Evolutionary conservation across 305 asterid species (phyloP), one percentile per base, ranked within the genome.

Genomic region (Fraxinus xanthoxyloides): DNA sequence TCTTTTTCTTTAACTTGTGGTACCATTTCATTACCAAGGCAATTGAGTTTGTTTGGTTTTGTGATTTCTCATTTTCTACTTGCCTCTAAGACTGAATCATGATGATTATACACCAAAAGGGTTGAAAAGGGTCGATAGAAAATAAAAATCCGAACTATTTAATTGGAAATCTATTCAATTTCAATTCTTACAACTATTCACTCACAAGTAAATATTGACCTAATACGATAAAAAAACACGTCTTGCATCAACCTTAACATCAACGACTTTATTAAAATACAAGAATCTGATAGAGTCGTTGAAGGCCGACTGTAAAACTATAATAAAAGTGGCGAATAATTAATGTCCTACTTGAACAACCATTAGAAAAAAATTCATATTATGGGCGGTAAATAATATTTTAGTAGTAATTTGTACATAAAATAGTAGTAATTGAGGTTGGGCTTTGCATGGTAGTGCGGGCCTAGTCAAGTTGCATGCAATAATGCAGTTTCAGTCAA

Each of bases 391-490:
- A 17, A 51, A 51, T 51, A 51, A 51, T 51, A n/a, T n/a, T 51
- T 17, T 17, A 59, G 1, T 7, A 51, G 19, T 19, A 54, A 54
- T 46, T 79, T 32, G 17, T 36, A 72, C 24, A 43, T 61, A 9
- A 4, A 61, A 8, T 61, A 38, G 10, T 30, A 26, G 3, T 75
- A 26, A 46, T 75, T 38, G 61, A 38, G 13, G 21, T 24, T 67
- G 67, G 26, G 78, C 76, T 2, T 2, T 76, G 79, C 87, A 75
- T 79, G 78, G 75, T 32, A 65, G 10, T 82, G 84, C 80, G 83
- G 75, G 80, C 82, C 87, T 72, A 80, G 82, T 79, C 79, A 84
- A 77, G 81, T 84, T 73, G 82, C 72, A 80, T 51, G 77, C 35
- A 82, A 54, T 61, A 69, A 80, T 23, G n/a, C 46, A 46, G 28